Conservation (phyloP, 495 filamentous ascomycete genomes). For the Daldinia loculata region DNA sequence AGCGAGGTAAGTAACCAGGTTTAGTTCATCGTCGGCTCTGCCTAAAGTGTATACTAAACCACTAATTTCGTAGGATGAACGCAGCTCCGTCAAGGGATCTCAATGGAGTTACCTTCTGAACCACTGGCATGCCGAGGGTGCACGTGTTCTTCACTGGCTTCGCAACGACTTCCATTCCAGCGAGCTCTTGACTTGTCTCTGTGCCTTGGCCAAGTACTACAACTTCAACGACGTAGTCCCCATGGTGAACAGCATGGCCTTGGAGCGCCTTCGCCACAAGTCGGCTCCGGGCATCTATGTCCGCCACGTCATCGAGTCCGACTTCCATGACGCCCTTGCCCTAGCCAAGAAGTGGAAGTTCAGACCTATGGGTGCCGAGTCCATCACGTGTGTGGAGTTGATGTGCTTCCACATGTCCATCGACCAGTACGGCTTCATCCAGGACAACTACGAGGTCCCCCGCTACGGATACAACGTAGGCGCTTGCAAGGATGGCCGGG, state of each 20-base stretch:
- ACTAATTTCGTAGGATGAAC: not conserved
- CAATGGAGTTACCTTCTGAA: conserved; percentile 1
- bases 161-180: not conserved
- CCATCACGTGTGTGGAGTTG: not conserved
- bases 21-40: not conserved
- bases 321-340: not conserved
- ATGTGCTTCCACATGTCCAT: not conserved
- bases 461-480: not conserved
- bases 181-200: not conserved
- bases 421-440: not conserved
- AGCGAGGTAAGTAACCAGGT: conserved; percentile 9
- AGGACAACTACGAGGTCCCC: not conserved
- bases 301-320: not conserved
- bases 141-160: not conserved
- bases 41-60: not conserved
- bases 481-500: not conserved
- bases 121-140: not conserved
- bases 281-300: not conserved
- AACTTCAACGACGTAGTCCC: not conserved
- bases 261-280: conserved; percentile 15
- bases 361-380: not conserved
- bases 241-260: conserved; percentile 15
- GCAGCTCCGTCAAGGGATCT: not conserved
- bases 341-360: not conserved
- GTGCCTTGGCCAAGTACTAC: conserved; percentile 4